Evolutionary conservation across 2,329 filamentous ascomycete genomes (phyloP), one percentile per base, ranked within the genome.

Genomic region (Aspergillus arachidicola): DNA sequence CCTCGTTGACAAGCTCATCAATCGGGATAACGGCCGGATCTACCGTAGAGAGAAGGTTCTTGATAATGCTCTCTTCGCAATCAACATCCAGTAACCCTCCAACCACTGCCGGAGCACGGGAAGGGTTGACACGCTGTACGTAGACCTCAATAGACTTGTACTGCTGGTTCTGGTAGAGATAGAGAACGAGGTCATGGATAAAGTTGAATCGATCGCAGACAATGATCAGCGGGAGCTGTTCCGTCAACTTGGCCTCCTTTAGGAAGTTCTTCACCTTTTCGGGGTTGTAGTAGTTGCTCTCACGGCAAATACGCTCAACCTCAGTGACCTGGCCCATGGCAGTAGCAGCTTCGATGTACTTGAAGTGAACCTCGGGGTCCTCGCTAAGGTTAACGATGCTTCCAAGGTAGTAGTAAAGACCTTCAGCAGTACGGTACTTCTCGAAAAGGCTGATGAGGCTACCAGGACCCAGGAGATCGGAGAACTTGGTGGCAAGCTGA

Each of bases 121-220:
- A 85, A 6, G 95, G 94, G 81, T 99, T 99, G 71, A 99, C 94
- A 51, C 93, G 91, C 83, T 99, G 95, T 32, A 99, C 95, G 72
- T 99, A 99, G 11, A 96, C 90, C 82, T 99, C 95, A 68, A 99
- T 99, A 1, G 95, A 97, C 82, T 96, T 93, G 86, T 97, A 99
- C 76, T 98, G 94, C 80, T 99, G 94, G 81, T 96, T 96, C 85
- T 98, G 95, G 84, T 99, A 99, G 10, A 99, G 87, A 81, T 95
- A 97, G 26, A 99, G 86, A 51, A 99, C 93, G 74, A 99, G 81
- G 74, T 99, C 95, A 75, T 99, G 95, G 48, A 98, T 93, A 75
- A 99, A 97, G 83, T 98, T 96, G 86, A 96, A 97, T n/a, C 94
- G 92, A 76, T 99, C 95, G 81, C 96, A 99, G 63, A 99, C 93